A percentile compares a stretch with the other conserved stretches of the same genome.
Evolutionary conservation across 805 yeast species (phyloP).

Genomic region (Barnettozyma pratensis): DNA sequence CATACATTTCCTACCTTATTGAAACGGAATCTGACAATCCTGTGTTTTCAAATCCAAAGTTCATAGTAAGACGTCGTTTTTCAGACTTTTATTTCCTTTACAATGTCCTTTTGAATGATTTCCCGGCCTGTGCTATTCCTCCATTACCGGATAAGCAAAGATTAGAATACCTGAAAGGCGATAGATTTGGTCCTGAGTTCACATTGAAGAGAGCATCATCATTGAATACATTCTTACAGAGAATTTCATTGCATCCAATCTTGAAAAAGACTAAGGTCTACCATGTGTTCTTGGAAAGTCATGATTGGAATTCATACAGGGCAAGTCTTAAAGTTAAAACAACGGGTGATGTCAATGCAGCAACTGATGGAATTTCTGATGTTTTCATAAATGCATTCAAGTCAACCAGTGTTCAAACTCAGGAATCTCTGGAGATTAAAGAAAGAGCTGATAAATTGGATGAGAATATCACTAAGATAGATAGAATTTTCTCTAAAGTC

Average conservation of each 20-base stretch:
- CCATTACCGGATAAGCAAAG: conserved; percentile 93
- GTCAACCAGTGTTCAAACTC: conserved; percentile 58
- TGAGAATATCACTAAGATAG: conserved; percentile 75
- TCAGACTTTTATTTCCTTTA: conserved; percentile 81
- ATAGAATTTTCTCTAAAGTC: conserved; percentile 68
- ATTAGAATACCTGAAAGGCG: conserved; percentile 89
- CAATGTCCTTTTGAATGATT: conserved; percentile 69
- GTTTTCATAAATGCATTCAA: conserved; percentile 92
- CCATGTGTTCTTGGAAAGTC: conserved; percentile 65
- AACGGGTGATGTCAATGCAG: conserved; percentile 14
- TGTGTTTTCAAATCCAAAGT: conserved; percentile 38
- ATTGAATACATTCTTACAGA: conserved; percentile 65
- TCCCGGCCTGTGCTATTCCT: conserved; percentile 82
- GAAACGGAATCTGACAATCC: conserved; percentile 63
- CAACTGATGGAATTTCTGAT: conserved; percentile 75
- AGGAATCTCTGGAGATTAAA: conserved; percentile 77
- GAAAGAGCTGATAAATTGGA: conserved; percentile 81
- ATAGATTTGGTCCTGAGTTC: conserved; percentile 80
- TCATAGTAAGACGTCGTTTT: conserved; percentile 69
- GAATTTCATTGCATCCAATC: conserved; percentile 70
- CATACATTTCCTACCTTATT: conserved; percentile 69
- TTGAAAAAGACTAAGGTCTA: conserved; percentile 66
- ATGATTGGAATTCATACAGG: conserved; percentile 69
- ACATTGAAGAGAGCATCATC: conserved; percentile 80
- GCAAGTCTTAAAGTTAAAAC: conserved; percentile 41